Evolutionary conservation across 1,139 yeast genomes (phyloP), one percentile per base, ranked within the genome.

Genomic region (Taiozyma sp.): DNA sequence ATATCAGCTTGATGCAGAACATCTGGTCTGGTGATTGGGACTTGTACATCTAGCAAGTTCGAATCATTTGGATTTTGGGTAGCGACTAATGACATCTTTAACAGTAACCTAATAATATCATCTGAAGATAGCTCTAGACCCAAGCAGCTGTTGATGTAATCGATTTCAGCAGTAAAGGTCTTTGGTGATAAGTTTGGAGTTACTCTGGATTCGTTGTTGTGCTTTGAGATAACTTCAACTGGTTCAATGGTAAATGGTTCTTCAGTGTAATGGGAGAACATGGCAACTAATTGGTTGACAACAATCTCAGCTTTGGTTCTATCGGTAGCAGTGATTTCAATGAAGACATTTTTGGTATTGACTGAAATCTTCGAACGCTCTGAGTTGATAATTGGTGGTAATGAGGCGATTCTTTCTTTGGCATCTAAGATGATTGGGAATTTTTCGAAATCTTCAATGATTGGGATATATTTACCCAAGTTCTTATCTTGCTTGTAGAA

Each of bases 311-410:
- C 84, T 72, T 93, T 91, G 56, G 98, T 90, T 70, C 74, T 86
- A 70, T 95, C 99, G 49, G 97, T 89, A 60, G 96, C 99, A 35
- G 99, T 91, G 52, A 90, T 81, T 60, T 95, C 99, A 62, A 95
- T 83, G 71, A 93, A 89, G 55, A 95, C 88, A 63, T 95, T 90
- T 62, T 75, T 83, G 54, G 99, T 91, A 56, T 88, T 77, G 58
- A 90, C 71, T 34, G 95, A 77, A 62, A 95, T 89, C 73, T 95
- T 95, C 51, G 97, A 86, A 65, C 79, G 88, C 65, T 95, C 85
- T 40, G 96, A 86, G 74, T 95, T 95, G 74, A 95, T 95, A 66
- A 95, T 87, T 57, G 99, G 99, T 47, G 99, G 99, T 74, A 95
- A 71, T 13, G 98, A 91, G 62, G 95, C 85, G 51, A 95, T 96